These are phyloP conservation scores for Daphne laureola DNA, from an alignment of 441 rosid genomes.

Conservation along the genomic window DNA sequence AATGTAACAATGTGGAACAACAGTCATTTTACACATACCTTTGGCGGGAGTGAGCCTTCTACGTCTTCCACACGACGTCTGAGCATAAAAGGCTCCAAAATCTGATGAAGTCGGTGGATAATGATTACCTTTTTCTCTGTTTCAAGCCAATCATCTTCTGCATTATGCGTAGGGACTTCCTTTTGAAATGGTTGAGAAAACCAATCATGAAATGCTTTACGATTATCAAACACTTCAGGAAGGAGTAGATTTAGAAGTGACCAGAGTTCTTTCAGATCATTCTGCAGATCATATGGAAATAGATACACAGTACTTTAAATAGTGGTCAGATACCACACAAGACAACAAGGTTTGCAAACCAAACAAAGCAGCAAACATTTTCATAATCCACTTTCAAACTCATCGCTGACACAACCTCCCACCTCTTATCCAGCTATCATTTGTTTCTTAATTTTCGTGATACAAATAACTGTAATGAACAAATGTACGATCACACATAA, in stretches of 20 bases:
- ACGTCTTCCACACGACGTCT: slow-evolving; percentile 99
- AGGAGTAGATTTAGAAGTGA: slow-evolving; percentile 96
- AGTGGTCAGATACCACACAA: too few species aligned
- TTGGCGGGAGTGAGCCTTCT: slow-evolving; percentile 99
- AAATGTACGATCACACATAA: too few species aligned
- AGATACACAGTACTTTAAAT: too few species aligned
- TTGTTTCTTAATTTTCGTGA: too few species aligned
- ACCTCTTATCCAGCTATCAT: too few species aligned
- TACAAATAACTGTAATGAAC: too few species aligned
- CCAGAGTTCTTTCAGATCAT: slow-evolving; percentile 99
- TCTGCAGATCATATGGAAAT: slow-evolving; percentile 35
- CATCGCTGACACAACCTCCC: too few species aligned
- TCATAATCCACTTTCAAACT: slow-evolving; percentile 11
- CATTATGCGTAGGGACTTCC: slow-evolving; percentile 75
- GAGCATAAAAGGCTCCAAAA: slow-evolving; percentile 99
- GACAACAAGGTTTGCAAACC: too few species aligned
- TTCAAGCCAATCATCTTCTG: slow-evolving; percentile 99
- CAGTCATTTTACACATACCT: slow-evolving; percentile 38
- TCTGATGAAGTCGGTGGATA: slow-evolving; percentile 99
- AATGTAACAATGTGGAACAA: not conserved
- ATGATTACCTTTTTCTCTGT: slow-evolving; percentile 98
- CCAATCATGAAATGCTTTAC: slow-evolving; percentile 99
- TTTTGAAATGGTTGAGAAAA: slow-evolving; percentile 96
- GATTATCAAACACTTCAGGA: slow-evolving; percentile 98
- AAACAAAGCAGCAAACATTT: too few species aligned